A percentile compares a stretch with the other conserved stretches of the same genome.
phyloP scores from a whole-genome alignment of 495 filamentous ascomycete genomes.

The Poronia punctata region DNA sequence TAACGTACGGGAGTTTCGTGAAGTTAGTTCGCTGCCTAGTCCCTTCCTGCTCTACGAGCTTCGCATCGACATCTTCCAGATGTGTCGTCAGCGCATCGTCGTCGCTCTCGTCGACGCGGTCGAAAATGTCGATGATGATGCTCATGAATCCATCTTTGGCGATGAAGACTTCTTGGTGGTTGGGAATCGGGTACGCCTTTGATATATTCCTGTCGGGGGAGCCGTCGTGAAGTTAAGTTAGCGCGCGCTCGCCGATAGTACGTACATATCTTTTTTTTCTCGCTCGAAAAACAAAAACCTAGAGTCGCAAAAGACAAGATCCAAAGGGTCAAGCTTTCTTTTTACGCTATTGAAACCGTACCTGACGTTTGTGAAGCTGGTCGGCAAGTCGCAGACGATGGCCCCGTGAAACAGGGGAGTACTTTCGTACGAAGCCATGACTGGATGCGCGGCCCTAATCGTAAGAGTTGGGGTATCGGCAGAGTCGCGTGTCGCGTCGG shows the following conservation, averaged over 20 bases:
- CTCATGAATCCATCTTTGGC: constrained; percentile 68
- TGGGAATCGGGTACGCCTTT: constrained; percentile 76
- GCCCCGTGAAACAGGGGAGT: constrained; percentile 76
- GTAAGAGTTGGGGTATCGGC: no score
- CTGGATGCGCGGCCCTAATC: neutral
- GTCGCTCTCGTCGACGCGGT: constrained; percentile 60
- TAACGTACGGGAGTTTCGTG: constrained; percentile 40
- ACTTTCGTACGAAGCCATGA: constrained; percentile 41
- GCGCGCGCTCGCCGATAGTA: no score
- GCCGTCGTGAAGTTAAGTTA: no score
- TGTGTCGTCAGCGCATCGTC: constrained; percentile 66
- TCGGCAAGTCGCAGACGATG: constrained; percentile 63
- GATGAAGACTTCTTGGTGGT: constrained; percentile 92
- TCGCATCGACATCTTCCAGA: constrained; percentile 67
- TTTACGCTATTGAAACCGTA: constrained; percentile 27
- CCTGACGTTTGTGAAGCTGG: constrained; percentile 76
- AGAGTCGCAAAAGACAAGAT: no score
- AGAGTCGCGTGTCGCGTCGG: no score
- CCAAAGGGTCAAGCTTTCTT: no score
- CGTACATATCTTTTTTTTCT: no score
- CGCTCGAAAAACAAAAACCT: no score
- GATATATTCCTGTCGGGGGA: neutral
- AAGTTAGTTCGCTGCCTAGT: constrained; percentile 44
- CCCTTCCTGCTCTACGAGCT: constrained; percentile 50
- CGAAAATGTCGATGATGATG: constrained; percentile 83